phyloP scores from a whole-genome alignment of 129 eudicot species.

The carrot (Daucus carota) region DH1_v3.0 NC_030389.2:31179501-31180000 shows the following conservation, averaged over 20 bases:
- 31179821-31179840: not conserved
- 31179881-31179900: not conserved
- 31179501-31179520: not conserved
- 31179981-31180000: conserved; percentile 28
- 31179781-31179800: not conserved
- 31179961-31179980: conserved; percentile 43
- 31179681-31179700: not conserved
- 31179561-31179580: not conserved
- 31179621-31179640: not conserved
- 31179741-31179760: not conserved
- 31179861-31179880: not conserved
- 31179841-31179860: not conserved
- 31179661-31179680: not conserved
- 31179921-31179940: conserved; percentile 8
- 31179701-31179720: not conserved
- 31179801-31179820: not conserved
- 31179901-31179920: conserved; percentile 13
- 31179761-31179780: not conserved
- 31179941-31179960: conserved; percentile 60
- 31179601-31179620: not conserved
- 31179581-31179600: not conserved
- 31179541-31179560: not conserved
- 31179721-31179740: not conserved
- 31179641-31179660: not conserved
- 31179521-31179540: not conserved